These are phyloP conservation scores for Fraxinus greggii DNA, from an alignment of 305 asterid genomes.

Conservation along the genomic window DNA sequence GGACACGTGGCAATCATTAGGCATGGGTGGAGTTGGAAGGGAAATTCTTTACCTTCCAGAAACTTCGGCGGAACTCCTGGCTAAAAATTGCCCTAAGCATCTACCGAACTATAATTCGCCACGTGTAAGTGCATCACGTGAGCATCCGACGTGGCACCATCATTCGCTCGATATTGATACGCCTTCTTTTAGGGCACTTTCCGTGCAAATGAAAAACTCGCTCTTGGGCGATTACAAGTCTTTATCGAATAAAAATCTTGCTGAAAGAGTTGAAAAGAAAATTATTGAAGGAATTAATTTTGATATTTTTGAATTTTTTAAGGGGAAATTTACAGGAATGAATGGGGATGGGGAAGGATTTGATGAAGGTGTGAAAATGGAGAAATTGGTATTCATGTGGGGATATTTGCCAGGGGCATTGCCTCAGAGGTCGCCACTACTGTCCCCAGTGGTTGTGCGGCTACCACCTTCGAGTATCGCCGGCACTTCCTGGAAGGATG, in stretches of 20 bases:
- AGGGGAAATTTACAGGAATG: slow-evolving; percentile 38
- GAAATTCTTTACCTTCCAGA: slow-evolving; percentile 54
- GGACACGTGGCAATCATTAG: neutral
- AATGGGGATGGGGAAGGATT: slow-evolving; percentile 59
- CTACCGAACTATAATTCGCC: slow-evolving; percentile 43
- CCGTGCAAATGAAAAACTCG: slow-evolving; percentile 17
- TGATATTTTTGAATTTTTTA: neutral
- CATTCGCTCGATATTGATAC: slow-evolving; percentile 51
- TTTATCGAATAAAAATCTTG: neutral
- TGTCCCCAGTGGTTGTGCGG: slow-evolving; percentile 69
- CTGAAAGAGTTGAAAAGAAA: neutral
- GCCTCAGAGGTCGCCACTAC: slow-evolving; percentile 84
- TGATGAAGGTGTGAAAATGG: slow-evolving; percentile 52
- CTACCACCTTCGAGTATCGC: slow-evolving; percentile 43
- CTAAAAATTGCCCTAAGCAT: slow-evolving; percentile 30
- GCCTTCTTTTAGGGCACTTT: slow-evolving; percentile 39
- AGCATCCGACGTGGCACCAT: slow-evolving; percentile 59
- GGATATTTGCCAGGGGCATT: slow-evolving; percentile 94
- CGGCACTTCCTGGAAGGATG: slow-evolving; percentile 69
- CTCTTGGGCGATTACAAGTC: neutral
- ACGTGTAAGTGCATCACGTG: slow-evolving; percentile 51
- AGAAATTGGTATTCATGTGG: slow-evolving; percentile 68
- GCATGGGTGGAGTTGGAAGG: neutral
- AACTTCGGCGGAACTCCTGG: slow-evolving; percentile 70
- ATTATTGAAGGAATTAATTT: neutral